Evolutionary conservation across 441 rosid genomes (phyloP).

Genomic region (Biscutella laevigata): DNA sequence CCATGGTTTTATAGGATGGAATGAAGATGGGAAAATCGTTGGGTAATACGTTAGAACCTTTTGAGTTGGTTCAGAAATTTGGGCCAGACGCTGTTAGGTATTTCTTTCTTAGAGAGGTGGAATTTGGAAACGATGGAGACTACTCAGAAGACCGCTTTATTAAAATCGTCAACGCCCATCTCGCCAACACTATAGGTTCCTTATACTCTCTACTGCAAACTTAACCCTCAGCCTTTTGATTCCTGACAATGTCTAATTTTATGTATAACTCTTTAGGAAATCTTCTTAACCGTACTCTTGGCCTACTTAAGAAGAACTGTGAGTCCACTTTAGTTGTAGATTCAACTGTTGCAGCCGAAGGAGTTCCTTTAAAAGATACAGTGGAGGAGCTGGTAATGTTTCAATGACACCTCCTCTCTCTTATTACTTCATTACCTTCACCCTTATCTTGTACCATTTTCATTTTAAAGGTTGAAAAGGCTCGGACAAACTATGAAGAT

Average conservation of each 20-base stretch:
- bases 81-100: conserved; percentile 89
- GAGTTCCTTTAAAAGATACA: conserved; percentile 49
- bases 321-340: conserved; percentile 70
- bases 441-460: neutral
- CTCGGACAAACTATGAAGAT: conserved; percentile 50
- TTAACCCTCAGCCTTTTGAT: neutral
- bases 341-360: conserved; percentile 66
- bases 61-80: conserved; percentile 66
- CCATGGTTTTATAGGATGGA: conserved; percentile 69
- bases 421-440: neutral
- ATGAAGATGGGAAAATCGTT: conserved; percentile 98
- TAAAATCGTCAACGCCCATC: conserved; percentile 84
- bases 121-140: conserved; percentile 91
- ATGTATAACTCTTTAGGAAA: conserved; percentile 47
- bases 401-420: neutral
- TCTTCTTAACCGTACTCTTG: conserved; percentile 90
- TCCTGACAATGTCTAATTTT: neutral
- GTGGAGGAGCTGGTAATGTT: conserved; percentile 61
- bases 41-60: conserved; percentile 90
- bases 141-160: conserved; percentile 88
- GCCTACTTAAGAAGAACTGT: conserved; percentile 84
- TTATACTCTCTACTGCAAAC: conserved; percentile 8
- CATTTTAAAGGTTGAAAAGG: conserved; percentile 52
- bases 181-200: conserved; percentile 83
- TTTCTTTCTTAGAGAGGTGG: conserved; percentile 84